These are phyloP conservation scores for Alopecurus myosuroides DNA, from an alignment of 176 grass and related monocot species.

Conservation along the genomic window DNA sequence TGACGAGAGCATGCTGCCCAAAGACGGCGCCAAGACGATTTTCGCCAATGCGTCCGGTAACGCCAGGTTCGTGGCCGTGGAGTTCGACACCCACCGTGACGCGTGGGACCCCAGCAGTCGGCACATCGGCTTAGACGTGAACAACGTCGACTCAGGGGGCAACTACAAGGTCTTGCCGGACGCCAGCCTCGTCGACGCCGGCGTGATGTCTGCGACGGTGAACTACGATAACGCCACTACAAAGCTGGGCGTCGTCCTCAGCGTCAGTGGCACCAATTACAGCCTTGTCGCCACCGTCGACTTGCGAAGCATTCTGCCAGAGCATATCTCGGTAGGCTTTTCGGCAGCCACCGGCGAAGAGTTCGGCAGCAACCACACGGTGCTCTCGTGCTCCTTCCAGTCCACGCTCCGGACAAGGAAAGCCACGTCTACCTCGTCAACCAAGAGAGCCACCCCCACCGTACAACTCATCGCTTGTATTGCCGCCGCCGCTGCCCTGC, in stretches of 20 bases:
- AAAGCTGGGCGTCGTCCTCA: constrained; percentile 3
- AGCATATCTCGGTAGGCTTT: constrained; percentile 41
- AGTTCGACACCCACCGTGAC: constrained; percentile 43
- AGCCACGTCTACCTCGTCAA: background rate
- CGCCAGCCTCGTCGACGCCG: constrained; percentile 18
- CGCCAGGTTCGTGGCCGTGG: constrained; percentile 41
- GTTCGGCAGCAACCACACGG: constrained; percentile 19
- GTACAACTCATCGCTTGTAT: background rate
- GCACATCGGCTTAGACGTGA: constrained; percentile 46
- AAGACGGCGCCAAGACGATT: background rate
- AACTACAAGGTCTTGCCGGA: constrained; percentile 10
- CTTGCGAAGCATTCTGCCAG: constrained; percentile 22
- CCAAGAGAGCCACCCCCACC: background rate
- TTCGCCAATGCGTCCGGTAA: background rate
- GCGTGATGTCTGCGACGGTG: constrained; percentile 15
- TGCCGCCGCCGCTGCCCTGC: background rate
- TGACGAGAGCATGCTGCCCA: background rate
- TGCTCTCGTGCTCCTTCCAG: constrained; percentile 51
- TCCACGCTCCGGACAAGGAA: constrained; percentile 38
- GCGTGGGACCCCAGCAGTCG: constrained; percentile 24
- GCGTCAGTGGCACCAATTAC: background rate
- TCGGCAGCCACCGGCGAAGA: constrained; percentile 38
- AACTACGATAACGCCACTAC: constrained; percentile 27
- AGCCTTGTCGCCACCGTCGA: constrained; percentile 10
- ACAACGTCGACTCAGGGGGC: constrained; percentile 26